Evolutionary conservation across 2,329 filamentous ascomycete genomes (phyloP).

Genomic region (Fusarium austroafricanum): DNA sequence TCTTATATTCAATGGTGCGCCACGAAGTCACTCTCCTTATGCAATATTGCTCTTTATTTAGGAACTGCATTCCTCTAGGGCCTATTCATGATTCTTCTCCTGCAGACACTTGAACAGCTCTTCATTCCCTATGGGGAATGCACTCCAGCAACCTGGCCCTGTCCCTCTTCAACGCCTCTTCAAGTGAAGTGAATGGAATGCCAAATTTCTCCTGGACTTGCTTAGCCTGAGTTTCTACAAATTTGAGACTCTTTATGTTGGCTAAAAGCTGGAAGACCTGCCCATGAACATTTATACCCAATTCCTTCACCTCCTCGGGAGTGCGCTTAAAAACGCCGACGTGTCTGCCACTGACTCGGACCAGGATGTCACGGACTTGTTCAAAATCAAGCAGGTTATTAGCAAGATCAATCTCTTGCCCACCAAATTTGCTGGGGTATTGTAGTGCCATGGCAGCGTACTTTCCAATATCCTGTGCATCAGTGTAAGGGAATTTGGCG

Average conservation of each 20-base stretch:
- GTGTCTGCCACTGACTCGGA: constrained; percentile 47
- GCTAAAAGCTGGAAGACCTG: constrained; percentile 27
- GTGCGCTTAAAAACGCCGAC: constrained; percentile 39
- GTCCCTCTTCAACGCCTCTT: constrained; percentile 25
- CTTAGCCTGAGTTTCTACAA: background rate
- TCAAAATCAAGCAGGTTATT: constrained; percentile 48
- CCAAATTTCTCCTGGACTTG: constrained; percentile 8
- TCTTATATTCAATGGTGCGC: too few species aligned
- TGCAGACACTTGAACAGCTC: too few species aligned
- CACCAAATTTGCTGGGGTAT: constrained; percentile 46
- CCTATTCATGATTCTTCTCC: too few species aligned
- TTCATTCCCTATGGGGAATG: background rate
- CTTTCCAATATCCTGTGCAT: constrained; percentile 48
- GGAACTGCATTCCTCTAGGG: too few species aligned
- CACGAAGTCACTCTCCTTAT: too few species aligned
- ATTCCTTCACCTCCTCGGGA: constrained; percentile 9
- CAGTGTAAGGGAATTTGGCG: constrained; percentile 45
- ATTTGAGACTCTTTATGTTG: constrained; percentile 14
- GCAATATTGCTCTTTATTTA: too few species aligned
- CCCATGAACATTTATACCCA: background rate
- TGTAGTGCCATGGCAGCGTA: constrained; percentile 50
- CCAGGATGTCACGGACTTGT: constrained; percentile 46
- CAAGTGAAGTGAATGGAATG: constrained; percentile 23
- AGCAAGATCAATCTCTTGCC: constrained; percentile 49
- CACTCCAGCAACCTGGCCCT: constrained; percentile 16